These are phyloP conservation scores for Penicillium occitanis DNA, from an alignment of 2,329 filamentous ascomycete species.

Conservation along the genomic window DNA sequence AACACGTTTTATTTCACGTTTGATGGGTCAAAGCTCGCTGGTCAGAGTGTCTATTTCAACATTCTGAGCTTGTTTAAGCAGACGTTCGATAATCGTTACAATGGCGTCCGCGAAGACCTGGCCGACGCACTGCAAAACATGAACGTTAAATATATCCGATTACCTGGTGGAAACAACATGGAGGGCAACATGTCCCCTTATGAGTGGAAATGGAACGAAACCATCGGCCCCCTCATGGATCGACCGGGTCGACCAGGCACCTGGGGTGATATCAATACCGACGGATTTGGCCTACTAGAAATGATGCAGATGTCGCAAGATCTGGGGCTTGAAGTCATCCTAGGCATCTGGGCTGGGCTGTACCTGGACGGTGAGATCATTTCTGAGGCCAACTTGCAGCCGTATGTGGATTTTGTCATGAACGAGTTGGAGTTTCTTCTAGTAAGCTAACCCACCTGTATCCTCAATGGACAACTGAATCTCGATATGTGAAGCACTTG, in stretches of 20 bases:
- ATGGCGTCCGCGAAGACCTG: neutral
- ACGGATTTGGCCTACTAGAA: neutral
- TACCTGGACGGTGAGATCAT: conserved; percentile 42
- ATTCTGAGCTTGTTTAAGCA: conserved; percentile 13
- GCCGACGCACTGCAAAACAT: neutral
- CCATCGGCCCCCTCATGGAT: conserved; percentile 50
- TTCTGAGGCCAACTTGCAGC: conserved; percentile 38
- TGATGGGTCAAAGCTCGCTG: neutral
- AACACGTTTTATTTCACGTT: conserved; percentile 3
- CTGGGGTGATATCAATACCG: neutral
- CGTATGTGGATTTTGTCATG: conserved; percentile 37
- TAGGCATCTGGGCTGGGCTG: conserved; percentile 25
- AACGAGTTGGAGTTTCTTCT: conserved; percentile 33
- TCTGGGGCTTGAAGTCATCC: neutral
- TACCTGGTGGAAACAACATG: neutral
- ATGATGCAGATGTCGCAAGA: neutral
- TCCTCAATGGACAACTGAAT: neutral
- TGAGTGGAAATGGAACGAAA: conserved; percentile 55
- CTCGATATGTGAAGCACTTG: neutral
- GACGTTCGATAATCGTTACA: neutral
- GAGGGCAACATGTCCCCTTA: conserved; percentile 41
- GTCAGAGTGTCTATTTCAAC: neutral
- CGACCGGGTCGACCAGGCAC: conserved; percentile 33
- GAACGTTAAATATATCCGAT: neutral
- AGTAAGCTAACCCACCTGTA: neutral